Evolutionary conservation across 495 filamentous ascomycete genomes (phyloP), one percentile per base, ranked within the genome.

Genomic region (Annulohypoxylon bovei): DNA sequence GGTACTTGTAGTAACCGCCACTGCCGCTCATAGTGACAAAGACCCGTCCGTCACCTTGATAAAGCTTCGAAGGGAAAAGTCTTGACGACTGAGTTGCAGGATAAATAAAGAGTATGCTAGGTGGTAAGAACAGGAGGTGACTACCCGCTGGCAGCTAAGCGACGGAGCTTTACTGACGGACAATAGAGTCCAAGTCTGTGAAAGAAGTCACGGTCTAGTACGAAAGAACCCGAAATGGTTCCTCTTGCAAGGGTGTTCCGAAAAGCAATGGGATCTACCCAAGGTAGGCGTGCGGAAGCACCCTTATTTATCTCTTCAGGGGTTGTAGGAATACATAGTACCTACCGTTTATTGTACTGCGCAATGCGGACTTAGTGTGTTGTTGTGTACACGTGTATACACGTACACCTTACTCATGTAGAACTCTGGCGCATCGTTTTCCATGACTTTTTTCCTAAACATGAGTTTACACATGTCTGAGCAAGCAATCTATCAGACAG

Each of bases 1-100:
- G 81, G 73, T 85, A 89, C 78, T 84, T 87, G 75, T 87, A 88
- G 69, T 81, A 88, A 59, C 87, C 87, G 63, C 84, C 84, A 69
- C 84, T 81, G 42, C 85, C 83, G 67, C 84, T 86, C 85, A 88
- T 88, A 44, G 47, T 84, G 76, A 59, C 6, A 52, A 27, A 6
- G 47, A 27, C 9, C 22, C n/a, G 42, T 37, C 9, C 14, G 32
- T 35, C 40, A 20, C n/a, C 23, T 25, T 40, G 12, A 65, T 40
- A 58, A 62, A 23, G 63, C 23, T 33, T 71, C 23, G 20, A 46
- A 28, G 42, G 53, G 53, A 11, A 32, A 33, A 47, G 63, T 25
- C 44, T 35, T 28, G 40, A 42, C n/a, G 59, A 57, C 60, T 32
- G 30, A 52, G 32, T 28, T 39, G 39, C 33, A 47, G 47, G 42